Conservation (phyloP, 176 grass and related monocot genomes). For the Chloris gayana region DNA sequence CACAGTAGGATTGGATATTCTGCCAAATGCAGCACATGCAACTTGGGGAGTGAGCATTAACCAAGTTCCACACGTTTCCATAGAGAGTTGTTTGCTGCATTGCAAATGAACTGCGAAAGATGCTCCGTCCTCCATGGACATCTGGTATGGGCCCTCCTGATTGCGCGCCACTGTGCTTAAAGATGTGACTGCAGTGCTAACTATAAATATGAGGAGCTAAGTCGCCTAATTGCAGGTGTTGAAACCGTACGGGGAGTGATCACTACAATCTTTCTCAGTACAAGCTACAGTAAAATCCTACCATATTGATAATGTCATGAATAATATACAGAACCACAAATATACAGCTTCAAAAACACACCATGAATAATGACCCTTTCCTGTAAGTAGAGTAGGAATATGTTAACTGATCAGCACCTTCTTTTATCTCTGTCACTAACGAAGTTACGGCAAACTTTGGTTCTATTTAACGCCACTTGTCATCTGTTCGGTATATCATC, state of each 20-base stretch:
- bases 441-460: background rate
- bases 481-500: background rate
- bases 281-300: background rate
- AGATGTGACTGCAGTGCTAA: slow-evolving; percentile 1
- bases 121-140: slow-evolving; percentile 8
- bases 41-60: background rate
- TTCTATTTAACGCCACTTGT: background rate
- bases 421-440: background rate
- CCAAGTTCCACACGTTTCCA: background rate
- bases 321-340: too few relatives aligned
- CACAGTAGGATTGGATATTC: slow-evolving; percentile 10
- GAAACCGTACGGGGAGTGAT: slow-evolving; percentile 17
- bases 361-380: background rate
- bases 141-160: background rate
- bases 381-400: too few relatives aligned
- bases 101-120: slow-evolving; percentile 21
- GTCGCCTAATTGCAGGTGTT: background rate
- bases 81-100: background rate
- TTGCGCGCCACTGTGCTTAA: slow-evolving; percentile 21
- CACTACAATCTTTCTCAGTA: slow-evolving; percentile 27
- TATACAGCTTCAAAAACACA: background rate
- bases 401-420: background rate
- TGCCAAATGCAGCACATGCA: background rate
- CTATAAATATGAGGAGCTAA: slow-evolving; percentile 28
- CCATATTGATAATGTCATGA: background rate